phyloP scores from a whole-genome alignment of 352 stramenopile species.

The Pythium sp. region DNA sequence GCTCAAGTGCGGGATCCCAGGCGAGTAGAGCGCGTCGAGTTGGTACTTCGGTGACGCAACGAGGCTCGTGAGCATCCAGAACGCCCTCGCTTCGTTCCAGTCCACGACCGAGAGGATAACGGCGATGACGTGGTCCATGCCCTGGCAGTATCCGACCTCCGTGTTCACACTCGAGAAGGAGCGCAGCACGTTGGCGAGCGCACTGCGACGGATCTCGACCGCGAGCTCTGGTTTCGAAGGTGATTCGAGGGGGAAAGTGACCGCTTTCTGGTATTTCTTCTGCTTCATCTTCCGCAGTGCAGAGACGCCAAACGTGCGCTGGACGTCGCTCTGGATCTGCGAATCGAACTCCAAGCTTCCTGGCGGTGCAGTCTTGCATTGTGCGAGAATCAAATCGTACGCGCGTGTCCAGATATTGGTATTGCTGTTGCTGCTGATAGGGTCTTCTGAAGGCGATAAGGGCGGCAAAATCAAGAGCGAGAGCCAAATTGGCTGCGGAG shows the following conservation, averaged over 20 bases:
- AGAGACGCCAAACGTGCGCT: conserved; percentile 65
- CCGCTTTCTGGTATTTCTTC: conserved; percentile 20
- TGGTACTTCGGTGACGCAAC: conserved; percentile 52
- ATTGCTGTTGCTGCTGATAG: neutral
- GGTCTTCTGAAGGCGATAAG: conserved; percentile 10
- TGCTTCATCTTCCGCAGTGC: conserved; percentile 34
- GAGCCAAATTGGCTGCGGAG: conserved; percentile 12
- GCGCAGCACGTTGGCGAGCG: conserved; percentile 58
- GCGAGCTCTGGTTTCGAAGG: conserved; percentile 8
- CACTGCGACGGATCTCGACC: conserved; percentile 31
- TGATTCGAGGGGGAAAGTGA: neutral
- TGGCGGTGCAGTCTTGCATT: conserved; percentile 30
- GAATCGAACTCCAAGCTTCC: conserved; percentile 44
- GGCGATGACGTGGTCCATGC: conserved; percentile 68
- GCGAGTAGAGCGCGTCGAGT: conserved; percentile 57
- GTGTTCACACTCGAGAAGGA: conserved; percentile 66
- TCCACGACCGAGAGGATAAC: conserved; percentile 60
- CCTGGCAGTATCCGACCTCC: conserved; percentile 74
- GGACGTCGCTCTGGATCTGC: conserved; percentile 69
- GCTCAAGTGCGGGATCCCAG: conserved; percentile 53
- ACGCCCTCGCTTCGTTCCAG: conserved; percentile 64
- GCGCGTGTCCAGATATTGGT: conserved; percentile 23
- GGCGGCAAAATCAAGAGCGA: conserved; percentile 1
- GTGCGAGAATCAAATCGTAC: conserved; percentile 51
- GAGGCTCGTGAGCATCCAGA: conserved; percentile 68